A percentile compares a stretch with the other conserved stretches of the same genome.
phyloP scores from a whole-genome alignment of 2,329 filamentous ascomycete species.

The Chaetomium globosum region DNA sequence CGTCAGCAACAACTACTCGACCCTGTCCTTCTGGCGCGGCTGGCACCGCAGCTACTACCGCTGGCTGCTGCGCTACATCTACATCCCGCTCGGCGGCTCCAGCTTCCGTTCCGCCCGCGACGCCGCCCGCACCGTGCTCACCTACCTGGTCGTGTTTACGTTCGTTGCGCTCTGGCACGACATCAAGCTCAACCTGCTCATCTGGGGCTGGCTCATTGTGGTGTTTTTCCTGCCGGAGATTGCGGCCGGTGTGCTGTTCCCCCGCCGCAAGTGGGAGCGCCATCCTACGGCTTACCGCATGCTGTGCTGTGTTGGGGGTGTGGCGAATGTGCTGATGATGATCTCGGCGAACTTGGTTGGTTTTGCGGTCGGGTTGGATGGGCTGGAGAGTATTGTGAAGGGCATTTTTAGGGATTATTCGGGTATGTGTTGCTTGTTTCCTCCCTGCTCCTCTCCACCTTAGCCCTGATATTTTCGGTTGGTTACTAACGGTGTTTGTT shows the following conservation, averaged over 20 bases:
- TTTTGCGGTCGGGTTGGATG: conserved; percentile 90
- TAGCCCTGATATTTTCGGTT: no score
- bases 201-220: conserved; percentile 97
- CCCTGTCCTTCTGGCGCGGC: conserved; percentile 87
- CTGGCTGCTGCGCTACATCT: conserved; percentile 92
- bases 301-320: conserved; percentile 77
- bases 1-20: conserved; percentile 91
- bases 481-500: conserved; percentile 34
- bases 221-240: conserved; percentile 92
- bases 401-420: conserved; percentile 76
- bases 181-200: conserved; percentile 83
- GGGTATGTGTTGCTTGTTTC: conserved; percentile 49
- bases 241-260: conserved; percentile 71
- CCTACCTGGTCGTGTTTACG: conserved; percentile 85
- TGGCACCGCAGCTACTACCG: conserved; percentile 97
- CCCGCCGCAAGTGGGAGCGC: conserved; percentile 68
- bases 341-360: conserved; percentile 93
- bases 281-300: conserved; percentile 74
- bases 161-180: conserved; percentile 99
- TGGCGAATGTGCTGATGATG: conserved; percentile 89
- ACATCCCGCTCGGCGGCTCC: conserved; percentile 82
- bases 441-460: conserved; percentile 12
- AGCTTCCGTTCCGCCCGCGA: conserved; percentile 51
- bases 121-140: conserved; percentile 64
- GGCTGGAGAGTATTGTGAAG: conserved; percentile 72